A percentile compares a stretch with the other conserved stretches of the same genome.
phyloP scores from a whole-genome alignment of 1,284 basidiomycete genomes.

The Moesziomyces antarcticus region DNA sequence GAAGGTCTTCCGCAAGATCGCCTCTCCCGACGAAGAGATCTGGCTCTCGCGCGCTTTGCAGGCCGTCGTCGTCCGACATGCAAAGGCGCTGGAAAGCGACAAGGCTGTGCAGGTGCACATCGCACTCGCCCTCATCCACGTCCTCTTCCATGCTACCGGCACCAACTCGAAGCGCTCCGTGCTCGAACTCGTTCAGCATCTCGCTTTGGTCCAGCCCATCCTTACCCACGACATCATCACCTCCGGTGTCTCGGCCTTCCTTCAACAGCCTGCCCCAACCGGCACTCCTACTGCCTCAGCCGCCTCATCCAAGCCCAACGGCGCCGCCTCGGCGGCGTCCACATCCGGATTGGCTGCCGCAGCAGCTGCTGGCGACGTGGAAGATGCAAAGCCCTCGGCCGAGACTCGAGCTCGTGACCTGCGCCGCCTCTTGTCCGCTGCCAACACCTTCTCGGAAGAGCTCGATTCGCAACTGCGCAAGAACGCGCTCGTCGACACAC shows the following conservation, averaged over 20 bases:
- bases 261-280: slow-evolving; percentile 22
- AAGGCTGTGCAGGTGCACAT: slow-evolving; percentile 32
- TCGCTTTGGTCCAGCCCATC: slow-evolving; percentile 26
- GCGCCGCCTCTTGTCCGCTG: slow-evolving; percentile 44
- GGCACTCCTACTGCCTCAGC: slow-evolving; percentile 7
- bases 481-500: slow-evolving; percentile 54
- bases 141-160: slow-evolving; percentile 43
- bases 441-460: slow-evolving; percentile 41
- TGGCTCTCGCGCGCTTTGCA: slow-evolving; percentile 55
- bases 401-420: slow-evolving; percentile 47
- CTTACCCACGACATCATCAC: slow-evolving; percentile 44
- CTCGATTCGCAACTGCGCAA: slow-evolving; percentile 26
- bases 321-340: slow-evolving; percentile 12
- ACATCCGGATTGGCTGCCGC: slow-evolving; percentile 12
- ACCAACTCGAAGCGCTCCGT: slow-evolving; percentile 28
- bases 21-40: slow-evolving; percentile 49
- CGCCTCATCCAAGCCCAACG: slow-evolving; percentile 19
- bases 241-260: slow-evolving; percentile 36
- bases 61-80: slow-evolving; percentile 20
- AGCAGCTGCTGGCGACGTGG: slow-evolving; percentile 29
- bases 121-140: slow-evolving; percentile 47
- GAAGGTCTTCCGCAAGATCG: slow-evolving; percentile 60
- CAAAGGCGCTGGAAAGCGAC: slow-evolving; percentile 26
- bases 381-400: slow-evolving; percentile 37
- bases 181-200: slow-evolving; percentile 21